These are phyloP conservation scores for Pythium folliculosum DNA, from an alignment of 352 stramenopile genomes.

Conservation along the genomic window DNA sequence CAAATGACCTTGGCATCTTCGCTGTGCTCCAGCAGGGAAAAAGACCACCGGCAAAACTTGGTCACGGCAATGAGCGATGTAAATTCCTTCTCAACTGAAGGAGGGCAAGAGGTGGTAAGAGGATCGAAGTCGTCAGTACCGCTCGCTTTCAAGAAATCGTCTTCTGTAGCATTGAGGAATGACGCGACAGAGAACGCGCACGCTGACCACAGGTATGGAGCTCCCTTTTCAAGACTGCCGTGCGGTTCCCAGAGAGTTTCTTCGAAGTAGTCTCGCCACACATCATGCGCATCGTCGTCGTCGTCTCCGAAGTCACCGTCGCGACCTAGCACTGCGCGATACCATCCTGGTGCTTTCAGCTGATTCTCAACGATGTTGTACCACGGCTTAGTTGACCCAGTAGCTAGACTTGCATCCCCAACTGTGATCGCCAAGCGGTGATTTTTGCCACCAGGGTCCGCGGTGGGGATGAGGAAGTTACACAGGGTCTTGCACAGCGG, in stretches of 20 bases:
- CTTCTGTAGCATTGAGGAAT: conserved; percentile 70
- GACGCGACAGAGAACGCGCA: conserved; percentile 81
- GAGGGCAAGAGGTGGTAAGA: conserved; percentile 54
- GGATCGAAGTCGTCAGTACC: conserved; percentile 45
- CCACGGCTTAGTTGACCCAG: conserved; percentile 34
- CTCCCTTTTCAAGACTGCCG: conserved; percentile 83
- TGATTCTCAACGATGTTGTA: conserved; percentile 64
- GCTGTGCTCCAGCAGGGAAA: conserved; percentile 82
- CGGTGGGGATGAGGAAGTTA: conserved; percentile 90
- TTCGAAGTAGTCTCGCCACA: conserved; percentile 88
- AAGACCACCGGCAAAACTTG: conserved; percentile 89
- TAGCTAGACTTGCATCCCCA: conserved; percentile 19
- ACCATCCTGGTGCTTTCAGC: conserved; percentile 65
- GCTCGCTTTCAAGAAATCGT: conserved; percentile 41
- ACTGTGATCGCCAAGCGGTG: neutral
- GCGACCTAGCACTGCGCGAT: conserved; percentile 65
- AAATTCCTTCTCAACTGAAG: conserved; percentile 81
- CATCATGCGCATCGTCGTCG: conserved; percentile 62
- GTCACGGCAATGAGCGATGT: conserved; percentile 71
- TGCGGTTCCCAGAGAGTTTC: conserved; percentile 87
- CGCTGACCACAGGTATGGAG: conserved; percentile 83
- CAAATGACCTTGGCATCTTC: conserved; percentile 87
- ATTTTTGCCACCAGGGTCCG: conserved; percentile 39
- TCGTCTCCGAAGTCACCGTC: conserved; percentile 53
- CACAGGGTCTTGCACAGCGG: conserved; percentile 92